These are phyloP conservation scores for Acanthamoeba lenticulata DNA, from an alignment of 208 protist species.

Conservation along the genomic window DNA sequence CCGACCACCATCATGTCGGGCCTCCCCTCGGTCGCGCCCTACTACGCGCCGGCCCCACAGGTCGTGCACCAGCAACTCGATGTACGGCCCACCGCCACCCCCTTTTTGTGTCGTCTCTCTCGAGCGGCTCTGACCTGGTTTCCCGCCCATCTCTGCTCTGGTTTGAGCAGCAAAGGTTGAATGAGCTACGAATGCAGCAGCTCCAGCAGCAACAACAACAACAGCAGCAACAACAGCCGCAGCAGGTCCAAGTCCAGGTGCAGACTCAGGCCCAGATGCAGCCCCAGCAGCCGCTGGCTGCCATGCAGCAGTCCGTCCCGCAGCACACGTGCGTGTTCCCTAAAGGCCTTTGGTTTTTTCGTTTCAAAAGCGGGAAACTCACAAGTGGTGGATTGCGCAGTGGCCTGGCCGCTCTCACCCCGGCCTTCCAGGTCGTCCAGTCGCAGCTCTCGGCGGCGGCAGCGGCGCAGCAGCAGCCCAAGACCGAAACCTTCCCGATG, in stretches of 20 bases:
- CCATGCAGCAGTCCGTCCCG: no score
- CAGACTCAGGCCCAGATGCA: no score
- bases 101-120: no score
- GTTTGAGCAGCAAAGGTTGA: neutral
- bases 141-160: neutral
- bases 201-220: no score
- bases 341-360: no score
- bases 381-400: no score
- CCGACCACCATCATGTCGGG: neutral
- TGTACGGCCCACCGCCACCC: neutral
- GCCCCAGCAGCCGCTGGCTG: no score
- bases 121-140: neutral
- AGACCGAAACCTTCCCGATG: neutral
- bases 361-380: no score
- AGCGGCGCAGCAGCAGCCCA: neutral
- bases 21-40: neutral
- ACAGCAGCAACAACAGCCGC: no score
- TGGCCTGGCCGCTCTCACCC: neutral
- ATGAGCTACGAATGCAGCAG: neutral
- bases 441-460: neutral
- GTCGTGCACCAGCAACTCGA: conserved; percentile 1
- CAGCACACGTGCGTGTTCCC: no score
- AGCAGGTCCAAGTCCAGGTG: neutral
- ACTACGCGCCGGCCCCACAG: neutral
- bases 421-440: no score